These are phyloP conservation scores for Tuber indicum DNA, from an alignment of 495 filamentous ascomycete species.

Conservation along the genomic window DNA sequence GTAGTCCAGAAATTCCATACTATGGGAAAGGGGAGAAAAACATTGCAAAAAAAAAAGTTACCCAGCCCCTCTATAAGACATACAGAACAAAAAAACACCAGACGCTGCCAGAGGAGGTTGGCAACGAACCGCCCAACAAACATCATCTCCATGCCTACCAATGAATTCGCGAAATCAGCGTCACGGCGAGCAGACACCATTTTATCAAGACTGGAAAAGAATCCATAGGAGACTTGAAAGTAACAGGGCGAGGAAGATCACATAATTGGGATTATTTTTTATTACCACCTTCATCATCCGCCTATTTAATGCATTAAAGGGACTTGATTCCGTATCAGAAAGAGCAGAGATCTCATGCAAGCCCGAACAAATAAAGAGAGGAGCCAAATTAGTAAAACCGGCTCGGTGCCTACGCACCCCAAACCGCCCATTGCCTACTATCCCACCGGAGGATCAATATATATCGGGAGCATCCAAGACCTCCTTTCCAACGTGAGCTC, in stretches of 20 bases:
- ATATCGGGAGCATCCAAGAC: background rate
- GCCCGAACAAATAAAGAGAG: background rate
- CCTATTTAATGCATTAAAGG: background rate
- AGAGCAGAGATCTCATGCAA: background rate
- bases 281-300: background rate
- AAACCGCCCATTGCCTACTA: background rate
- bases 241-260: background rate
- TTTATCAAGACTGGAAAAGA: background rate
- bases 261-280: background rate
- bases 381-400: background rate
- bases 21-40: no score
- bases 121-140: no score
- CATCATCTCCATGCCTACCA: no score
- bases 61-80: no score
- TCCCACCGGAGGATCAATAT: background rate
- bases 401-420: background rate
- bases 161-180: background rate
- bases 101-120: no score
- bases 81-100: no score
- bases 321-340: background rate
- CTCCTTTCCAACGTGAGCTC: background rate
- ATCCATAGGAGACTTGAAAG: background rate
- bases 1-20: no score
- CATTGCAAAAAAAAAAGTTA: no score
- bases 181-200: background rate